Evolutionary conservation across 768 basidiomycete genomes (phyloP), one percentile per base, ranked within the genome.

Genomic region (Suillus cothurnatus): DNA sequence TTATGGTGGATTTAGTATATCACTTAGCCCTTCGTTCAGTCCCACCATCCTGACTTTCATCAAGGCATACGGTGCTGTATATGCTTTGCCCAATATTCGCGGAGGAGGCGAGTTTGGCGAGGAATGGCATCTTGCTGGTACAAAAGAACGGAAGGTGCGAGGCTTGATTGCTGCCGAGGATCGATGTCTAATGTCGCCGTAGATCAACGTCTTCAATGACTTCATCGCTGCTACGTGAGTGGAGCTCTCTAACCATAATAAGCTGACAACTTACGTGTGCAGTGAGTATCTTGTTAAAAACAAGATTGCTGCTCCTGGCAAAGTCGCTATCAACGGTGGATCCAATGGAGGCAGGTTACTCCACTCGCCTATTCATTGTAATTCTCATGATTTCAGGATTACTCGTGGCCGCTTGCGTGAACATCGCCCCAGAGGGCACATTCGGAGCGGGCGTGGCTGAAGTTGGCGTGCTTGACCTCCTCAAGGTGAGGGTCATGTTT

Each of bases 91-190:
- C 26, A 86, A 81, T 67, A 86, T 89, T 66, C 81, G 90, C 61
- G 89, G 89, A 12, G 93, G 93, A 4, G 83, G 84, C 2, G 91
- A 93, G 72, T 94, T 93, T 67, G 93, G 93, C 17, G 90, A 94
- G 70, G 84, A 87, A n/a, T 95, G 93, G 93, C 92, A 94, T 73
- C 71, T 83, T 49, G 90, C 84, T 28, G 93, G 91, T 2, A 88
- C 81, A 34, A 81, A 81, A 66, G 92, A 92, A 66, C 83, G 84
- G 61, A 93, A 93, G 82, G 89, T 89, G 60, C 28, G 73, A 61
- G 31, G 3, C 19, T 41, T 59, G 11, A 28, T 6, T 61, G 7
- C 45, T 38, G 15, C 53, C 43, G 28, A 36, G 23, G 23, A 36
- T 15, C 23, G n/a, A 63, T 23, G 28, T 47, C 67, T 65, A 62